phyloP scores from a whole-genome alignment of 257 asterid species.

The Scutellaria galericulata region DNA sequence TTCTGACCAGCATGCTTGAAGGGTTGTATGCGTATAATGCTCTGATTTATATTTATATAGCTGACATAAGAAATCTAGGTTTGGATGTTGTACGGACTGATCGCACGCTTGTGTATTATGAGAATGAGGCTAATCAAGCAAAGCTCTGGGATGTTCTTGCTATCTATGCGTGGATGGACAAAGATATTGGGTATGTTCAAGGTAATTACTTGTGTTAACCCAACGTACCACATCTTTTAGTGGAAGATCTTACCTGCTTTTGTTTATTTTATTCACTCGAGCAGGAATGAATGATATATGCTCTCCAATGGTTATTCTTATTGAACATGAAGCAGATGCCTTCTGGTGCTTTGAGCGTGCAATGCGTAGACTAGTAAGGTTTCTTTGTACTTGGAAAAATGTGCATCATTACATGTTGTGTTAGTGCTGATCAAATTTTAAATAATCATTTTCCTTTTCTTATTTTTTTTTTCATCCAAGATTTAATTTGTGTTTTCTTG shows the following conservation, averaged over 20 bases:
- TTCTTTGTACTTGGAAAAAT: constrained; percentile 23
- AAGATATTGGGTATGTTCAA: constrained; percentile 97
- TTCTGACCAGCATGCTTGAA: constrained; percentile 18
- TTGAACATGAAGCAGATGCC: constrained; percentile 95
- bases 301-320: constrained; percentile 90
- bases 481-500: constrained; percentile 8
- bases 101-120: constrained; percentile 78
- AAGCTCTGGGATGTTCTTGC: constrained; percentile 88
- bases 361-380: constrained; percentile 89
- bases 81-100: constrained; percentile 94
- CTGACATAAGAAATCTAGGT: constrained; percentile 53
- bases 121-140: constrained; percentile 77
- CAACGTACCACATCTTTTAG: constrained; percentile 25
- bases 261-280: constrained; percentile 35
- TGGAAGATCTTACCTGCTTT: constrained; percentile 35
- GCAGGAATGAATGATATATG: constrained; percentile 98
- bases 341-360: constrained; percentile 98
- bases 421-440: constrained; percentile 15
- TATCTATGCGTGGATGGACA: constrained; percentile 91
- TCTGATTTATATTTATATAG: constrained; percentile 30
- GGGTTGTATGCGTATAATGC: constrained; percentile 7
- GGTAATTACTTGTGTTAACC: constrained; percentile 54
- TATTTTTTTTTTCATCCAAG: constrained; percentile 3
- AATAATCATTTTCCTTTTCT: neutral
- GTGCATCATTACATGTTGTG: neutral